These are phyloP conservation scores for Metschnikowia lochheadii DNA, from an alignment of 805 yeast species.

Conservation along the genomic window DNA sequence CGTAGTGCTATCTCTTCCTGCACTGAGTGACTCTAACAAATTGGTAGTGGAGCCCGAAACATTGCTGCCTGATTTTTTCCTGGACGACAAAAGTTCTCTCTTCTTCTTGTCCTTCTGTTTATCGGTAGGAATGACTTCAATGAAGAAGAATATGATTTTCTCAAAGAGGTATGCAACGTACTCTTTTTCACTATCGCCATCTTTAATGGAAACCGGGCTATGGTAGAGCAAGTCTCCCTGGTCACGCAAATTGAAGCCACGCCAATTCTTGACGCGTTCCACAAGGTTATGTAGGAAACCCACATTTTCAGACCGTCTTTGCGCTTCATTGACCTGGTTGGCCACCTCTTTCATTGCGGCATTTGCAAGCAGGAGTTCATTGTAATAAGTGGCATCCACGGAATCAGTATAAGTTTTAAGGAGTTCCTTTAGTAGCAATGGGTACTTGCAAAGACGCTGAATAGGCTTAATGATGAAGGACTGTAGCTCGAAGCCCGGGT, in stretches of 20 bases:
- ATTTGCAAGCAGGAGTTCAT: slow-evolving; percentile 67
- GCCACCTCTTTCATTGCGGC: slow-evolving; percentile 81
- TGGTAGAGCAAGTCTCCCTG: slow-evolving; percentile 83
- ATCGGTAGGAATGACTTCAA: slow-evolving; percentile 25
- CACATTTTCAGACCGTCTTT: slow-evolving; percentile 83
- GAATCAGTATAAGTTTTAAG: slow-evolving; percentile 50
- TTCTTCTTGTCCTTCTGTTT: slow-evolving; percentile 33
- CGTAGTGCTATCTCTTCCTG: slow-evolving; percentile 24
- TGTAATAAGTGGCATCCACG: slow-evolving; percentile 30
- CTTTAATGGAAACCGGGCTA: slow-evolving; percentile 66
- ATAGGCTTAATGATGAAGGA: slow-evolving; percentile 89
- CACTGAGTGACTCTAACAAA: slow-evolving; percentile 32
- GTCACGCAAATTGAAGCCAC: slow-evolving; percentile 72
- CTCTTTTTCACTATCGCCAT: slow-evolving; percentile 72
- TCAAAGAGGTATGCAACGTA: slow-evolving; percentile 89
- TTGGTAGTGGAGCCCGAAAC: slow-evolving; percentile 40
- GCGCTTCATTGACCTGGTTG: slow-evolving; percentile 85
- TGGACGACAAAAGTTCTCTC: slow-evolving; percentile 40
- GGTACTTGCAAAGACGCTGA: slow-evolving; percentile 94
- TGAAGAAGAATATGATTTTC: slow-evolving; percentile 47
- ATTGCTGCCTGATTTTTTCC: slow-evolving; percentile 44
- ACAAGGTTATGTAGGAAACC: slow-evolving; percentile 63
- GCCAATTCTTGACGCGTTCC: slow-evolving; percentile 84
- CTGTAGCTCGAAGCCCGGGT: slow-evolving; percentile 84
- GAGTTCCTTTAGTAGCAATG: slow-evolving; percentile 72